These are phyloP conservation scores for Solanum arcanum DNA, from an alignment of 257 asterid species.

Conservation along the genomic window DNA sequence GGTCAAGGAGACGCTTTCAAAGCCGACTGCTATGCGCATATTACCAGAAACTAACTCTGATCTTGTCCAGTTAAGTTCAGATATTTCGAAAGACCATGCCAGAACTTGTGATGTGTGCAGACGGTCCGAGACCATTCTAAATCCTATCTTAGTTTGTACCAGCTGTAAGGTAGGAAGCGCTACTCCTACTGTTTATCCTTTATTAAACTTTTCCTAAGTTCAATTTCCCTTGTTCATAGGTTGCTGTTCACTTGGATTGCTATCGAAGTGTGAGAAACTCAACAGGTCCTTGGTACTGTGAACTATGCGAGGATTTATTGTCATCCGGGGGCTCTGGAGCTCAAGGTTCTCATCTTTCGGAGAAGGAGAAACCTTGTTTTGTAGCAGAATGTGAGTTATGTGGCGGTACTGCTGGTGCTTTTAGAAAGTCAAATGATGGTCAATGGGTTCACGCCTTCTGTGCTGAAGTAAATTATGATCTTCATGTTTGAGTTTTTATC, in stretches of 20 bases:
- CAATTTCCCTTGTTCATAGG: conserved; percentile 25
- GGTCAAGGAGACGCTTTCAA: conserved; percentile 50
- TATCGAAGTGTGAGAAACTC: conserved; percentile 66
- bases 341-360: conserved; percentile 43
- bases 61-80: conserved; percentile 29
- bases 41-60: conserved; percentile 42
- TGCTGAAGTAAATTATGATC: conserved; percentile 71
- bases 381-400: conserved; percentile 89
- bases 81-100: conserved; percentile 50
- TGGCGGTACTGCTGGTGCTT: conserved; percentile 98
- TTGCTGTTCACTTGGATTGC: conserved; percentile 96
- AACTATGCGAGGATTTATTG: conserved; percentile 68
- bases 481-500: background rate
- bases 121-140: conserved; percentile 68
- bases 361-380: conserved; percentile 68
- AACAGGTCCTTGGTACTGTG: conserved; percentile 93
- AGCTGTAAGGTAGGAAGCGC: conserved; percentile 74
- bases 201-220: background rate
- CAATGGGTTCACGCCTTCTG: conserved; percentile 97
- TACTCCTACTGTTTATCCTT: background rate
- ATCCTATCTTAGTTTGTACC: conserved; percentile 76
- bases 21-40: conserved; percentile 38
- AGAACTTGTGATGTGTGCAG: conserved; percentile 80
- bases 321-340: conserved; percentile 55
- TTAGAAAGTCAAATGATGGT: conserved; percentile 79